These are phyloP conservation scores for Fusarium sp. DNA, from an alignment of 2,329 filamentous ascomycete genomes.

Conservation along the genomic window DNA sequence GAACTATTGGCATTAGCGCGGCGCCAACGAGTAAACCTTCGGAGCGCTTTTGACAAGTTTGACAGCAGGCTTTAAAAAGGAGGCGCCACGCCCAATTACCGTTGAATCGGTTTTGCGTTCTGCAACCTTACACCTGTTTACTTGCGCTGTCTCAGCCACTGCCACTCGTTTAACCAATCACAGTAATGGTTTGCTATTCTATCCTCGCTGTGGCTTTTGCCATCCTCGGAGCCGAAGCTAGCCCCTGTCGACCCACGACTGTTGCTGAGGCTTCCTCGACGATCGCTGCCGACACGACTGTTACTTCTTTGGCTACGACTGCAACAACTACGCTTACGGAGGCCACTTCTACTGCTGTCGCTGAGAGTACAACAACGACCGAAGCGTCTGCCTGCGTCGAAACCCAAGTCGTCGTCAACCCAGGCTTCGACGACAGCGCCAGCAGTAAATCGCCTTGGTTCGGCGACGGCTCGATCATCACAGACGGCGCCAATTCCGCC, in stretches of 20 bases:
- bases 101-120: fast-evolving
- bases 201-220: neutral
- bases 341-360: neutral
- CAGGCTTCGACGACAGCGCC: neutral
- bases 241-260: neutral
- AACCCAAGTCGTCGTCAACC: neutral
- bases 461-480: neutral
- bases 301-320: neutral
- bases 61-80: neutral
- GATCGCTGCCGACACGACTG: neutral
- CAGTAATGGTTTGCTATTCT: neutral
- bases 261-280: neutral
- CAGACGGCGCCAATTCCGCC: neutral
- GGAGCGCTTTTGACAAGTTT: neutral
- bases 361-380: neutral
- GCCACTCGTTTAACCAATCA: neutral
- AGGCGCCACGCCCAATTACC: neutral
- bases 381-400: neutral
- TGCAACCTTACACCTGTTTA: neutral
- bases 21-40: neutral
- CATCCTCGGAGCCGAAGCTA: neutral
- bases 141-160: neutral
- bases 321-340: neutral
- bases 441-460: neutral
- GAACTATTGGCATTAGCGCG: neutral